phyloP scores from a whole-genome alignment of 2,329 filamentous ascomycete species.

The Cladophialophora psammophila region DNA sequence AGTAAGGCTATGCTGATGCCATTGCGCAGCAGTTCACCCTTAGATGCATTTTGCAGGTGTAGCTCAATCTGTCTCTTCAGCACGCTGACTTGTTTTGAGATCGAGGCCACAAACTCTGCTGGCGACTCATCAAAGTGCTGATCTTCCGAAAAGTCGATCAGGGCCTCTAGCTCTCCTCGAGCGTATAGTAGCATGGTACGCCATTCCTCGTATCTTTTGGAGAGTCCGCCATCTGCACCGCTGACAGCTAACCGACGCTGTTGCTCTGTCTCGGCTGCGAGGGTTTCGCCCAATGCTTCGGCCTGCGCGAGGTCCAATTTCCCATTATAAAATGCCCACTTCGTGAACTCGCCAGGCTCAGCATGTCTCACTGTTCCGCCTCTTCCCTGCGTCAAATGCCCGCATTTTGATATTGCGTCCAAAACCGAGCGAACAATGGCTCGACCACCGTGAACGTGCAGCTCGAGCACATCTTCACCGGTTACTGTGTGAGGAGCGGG shows the following conservation, averaged over 20 bases:
- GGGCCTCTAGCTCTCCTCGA: conserved; percentile 87
- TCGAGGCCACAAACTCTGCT: conserved; percentile 71
- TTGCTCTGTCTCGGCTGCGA: conserved; percentile 81
- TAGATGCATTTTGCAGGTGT: conserved; percentile 78
- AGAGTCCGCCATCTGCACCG: conserved; percentile 73
- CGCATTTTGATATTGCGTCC: conserved; percentile 69
- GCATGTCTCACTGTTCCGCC: conserved; percentile 76
- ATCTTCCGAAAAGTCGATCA: conserved; percentile 97
- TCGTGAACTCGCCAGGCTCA: conserved; percentile 94
- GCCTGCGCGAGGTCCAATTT: conserved; percentile 86
- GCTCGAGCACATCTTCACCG: conserved; percentile 88
- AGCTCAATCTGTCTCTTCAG: conserved; percentile 70
- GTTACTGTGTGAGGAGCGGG: conserved; percentile 82
- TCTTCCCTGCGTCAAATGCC: conserved; percentile 8
- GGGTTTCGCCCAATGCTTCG: conserved; percentile 67
- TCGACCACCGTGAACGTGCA: conserved; percentile 92
- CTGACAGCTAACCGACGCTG: conserved; percentile 86
- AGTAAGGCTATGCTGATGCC: conserved; percentile 87
- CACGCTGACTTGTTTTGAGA: conserved; percentile 67
- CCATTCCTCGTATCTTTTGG: conserved; percentile 83
- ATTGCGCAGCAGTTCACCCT: conserved; percentile 81
- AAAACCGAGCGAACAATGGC: conserved; percentile 90
- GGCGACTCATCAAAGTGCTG: conserved; percentile 95
- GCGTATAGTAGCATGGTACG: conserved; percentile 77
- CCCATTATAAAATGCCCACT: conserved; percentile 85